A percentile compares a stretch with the other conserved stretches of the same genome.
These are phyloP conservation scores for Heliocybe sulcata DNA, from an alignment of 1,284 basidiomycete genomes.

Conservation along the genomic window DNA sequence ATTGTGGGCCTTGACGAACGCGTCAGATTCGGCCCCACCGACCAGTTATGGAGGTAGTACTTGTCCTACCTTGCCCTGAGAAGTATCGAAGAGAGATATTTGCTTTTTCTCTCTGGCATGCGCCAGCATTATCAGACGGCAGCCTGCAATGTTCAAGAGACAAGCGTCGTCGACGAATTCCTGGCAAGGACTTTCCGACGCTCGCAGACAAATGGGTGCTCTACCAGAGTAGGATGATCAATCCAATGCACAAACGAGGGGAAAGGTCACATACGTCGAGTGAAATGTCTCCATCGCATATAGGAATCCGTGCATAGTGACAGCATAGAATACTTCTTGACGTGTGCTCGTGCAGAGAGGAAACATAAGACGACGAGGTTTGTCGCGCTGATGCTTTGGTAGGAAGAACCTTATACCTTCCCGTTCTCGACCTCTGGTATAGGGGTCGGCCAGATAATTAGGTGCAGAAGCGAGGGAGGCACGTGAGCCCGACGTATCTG, in stretches of 20 bases:
- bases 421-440: no score
- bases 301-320: conserved; percentile 32
- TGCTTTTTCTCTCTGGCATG: conserved; percentile 31
- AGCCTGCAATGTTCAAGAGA: conserved; percentile 20
- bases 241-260: background rate
- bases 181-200: conserved; percentile 1
- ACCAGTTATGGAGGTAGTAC: background rate
- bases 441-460: no score
- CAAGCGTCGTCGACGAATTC: conserved; percentile 37
- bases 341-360: conserved; percentile 10
- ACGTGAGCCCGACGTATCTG: no score
- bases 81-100: conserved; percentile 18
- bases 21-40: background rate
- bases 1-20: background rate
- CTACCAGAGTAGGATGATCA: conserved; percentile 3
- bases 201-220: conserved; percentile 2
- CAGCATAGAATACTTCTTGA: conserved; percentile 6
- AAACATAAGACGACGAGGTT: conserved; percentile 31
- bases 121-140: conserved; percentile 25
- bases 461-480: no score
- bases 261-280: conserved; percentile 5
- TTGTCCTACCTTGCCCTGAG: conserved; percentile 17
- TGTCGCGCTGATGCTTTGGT: conserved; percentile 26
- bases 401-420: conserved; percentile 5
- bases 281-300: conserved; percentile 17